phyloP scores from a whole-genome alignment of 257 asterid species.

The Solanum chilense region DNA sequence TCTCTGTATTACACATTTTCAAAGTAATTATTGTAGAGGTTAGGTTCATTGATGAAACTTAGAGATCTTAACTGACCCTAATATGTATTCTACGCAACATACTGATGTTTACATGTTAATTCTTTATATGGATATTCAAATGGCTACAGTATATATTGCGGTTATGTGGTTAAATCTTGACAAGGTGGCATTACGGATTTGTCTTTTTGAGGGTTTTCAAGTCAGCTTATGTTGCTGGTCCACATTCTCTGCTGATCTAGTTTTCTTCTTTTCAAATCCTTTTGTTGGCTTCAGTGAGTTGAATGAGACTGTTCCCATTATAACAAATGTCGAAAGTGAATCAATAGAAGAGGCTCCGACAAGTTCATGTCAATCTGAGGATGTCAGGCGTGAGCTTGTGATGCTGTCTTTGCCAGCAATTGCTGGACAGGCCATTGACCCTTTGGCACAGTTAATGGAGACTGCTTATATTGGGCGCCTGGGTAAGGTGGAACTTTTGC shows the following conservation, averaged over 20 bases:
- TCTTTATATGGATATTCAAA: background rate
- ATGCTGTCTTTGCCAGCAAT: slow-evolving; percentile 75
- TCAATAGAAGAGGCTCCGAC: slow-evolving; percentile 18
- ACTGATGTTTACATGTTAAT: background rate
- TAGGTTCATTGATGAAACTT: background rate
- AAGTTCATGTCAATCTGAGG: slow-evolving; percentile 12
- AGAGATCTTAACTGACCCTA: background rate
- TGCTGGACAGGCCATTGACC: slow-evolving; percentile 91
- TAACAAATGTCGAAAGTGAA: slow-evolving; percentile 8
- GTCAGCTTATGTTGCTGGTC: background rate
- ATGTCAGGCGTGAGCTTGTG: slow-evolving; percentile 52
- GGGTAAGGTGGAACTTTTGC: slow-evolving; percentile 38
- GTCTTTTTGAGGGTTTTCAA: background rate
- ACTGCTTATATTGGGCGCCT: slow-evolving; percentile 77
- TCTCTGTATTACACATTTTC: background rate
- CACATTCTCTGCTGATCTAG: background rate
- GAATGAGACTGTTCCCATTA: slow-evolving; percentile 25
- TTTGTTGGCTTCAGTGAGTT: slow-evolving; percentile 28
- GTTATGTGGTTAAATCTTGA: background rate
- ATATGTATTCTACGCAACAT: background rate
- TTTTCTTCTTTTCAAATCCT: background rate
- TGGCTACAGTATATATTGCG: background rate
- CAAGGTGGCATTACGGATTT: background rate
- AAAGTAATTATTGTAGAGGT: background rate
- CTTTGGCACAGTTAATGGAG: slow-evolving; percentile 73